Conservation (phyloP, 2,329 filamentous ascomycete species). For the Aspergillus novofumigatus region DNA sequence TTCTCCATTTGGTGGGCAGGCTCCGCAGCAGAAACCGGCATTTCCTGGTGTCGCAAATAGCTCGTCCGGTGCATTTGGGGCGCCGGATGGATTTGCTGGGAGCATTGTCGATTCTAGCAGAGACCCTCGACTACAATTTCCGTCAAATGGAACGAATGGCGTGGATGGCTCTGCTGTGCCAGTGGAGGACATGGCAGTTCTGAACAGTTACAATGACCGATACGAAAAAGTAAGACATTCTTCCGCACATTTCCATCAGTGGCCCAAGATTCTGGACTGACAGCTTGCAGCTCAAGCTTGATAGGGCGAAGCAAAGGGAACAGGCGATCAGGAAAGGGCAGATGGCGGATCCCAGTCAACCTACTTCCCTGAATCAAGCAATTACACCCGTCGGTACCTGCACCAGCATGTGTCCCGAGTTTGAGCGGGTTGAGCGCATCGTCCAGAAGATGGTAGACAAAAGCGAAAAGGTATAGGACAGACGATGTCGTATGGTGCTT, state of each 20-base stretch:
- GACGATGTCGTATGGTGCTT: not conserved
- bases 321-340: constrained; percentile 51
- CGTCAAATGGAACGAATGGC: constrained; percentile 8
- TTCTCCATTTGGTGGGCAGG: constrained; percentile 13
- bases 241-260: not conserved
- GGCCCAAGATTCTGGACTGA: not conserved
- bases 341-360: constrained; percentile 57
- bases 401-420: constrained; percentile 62
- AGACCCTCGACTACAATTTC: constrained; percentile 12
- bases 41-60: constrained; percentile 18
- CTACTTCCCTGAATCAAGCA: constrained; percentile 56
- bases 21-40: constrained; percentile 15
- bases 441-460: constrained; percentile 59
- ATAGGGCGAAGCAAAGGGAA: constrained; percentile 48
- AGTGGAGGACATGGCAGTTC: constrained; percentile 20
- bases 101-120: constrained; percentile 11
- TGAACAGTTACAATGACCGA: constrained; percentile 30
- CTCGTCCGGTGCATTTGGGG: constrained; percentile 10
- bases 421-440: constrained; percentile 58
- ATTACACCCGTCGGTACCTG: constrained; percentile 61
- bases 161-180: constrained; percentile 7
- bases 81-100: constrained; percentile 12
- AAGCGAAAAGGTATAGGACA: constrained; percentile 51
- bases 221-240: constrained; percentile 32
- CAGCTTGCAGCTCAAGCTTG: constrained; percentile 43